Percentiles rank a stretch among this genome's conserved stretches.
Evolutionary conservation across 352 stramenopile genomes (phyloP).

Genomic region (Phytophthora citricola): DNA sequence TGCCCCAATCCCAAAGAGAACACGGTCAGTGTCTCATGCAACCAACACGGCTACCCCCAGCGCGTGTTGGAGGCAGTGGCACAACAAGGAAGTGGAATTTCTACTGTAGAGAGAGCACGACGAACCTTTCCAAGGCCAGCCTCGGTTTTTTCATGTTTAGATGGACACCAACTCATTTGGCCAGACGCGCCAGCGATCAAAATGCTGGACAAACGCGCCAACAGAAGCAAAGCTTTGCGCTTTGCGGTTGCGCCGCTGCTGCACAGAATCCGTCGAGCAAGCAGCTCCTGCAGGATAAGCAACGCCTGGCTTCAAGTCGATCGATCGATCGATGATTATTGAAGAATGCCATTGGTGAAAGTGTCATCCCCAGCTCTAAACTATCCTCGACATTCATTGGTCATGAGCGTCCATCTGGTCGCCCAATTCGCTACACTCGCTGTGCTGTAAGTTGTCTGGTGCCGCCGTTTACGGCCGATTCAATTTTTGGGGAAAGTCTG

Average conservation of each 20-base stretch:
- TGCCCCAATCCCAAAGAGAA: conserved; percentile 22
- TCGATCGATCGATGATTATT: conserved; percentile 7
- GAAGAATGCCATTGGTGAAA: conserved; percentile 1
- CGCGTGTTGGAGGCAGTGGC: conserved; percentile 17
- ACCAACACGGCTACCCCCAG: conserved; percentile 24
- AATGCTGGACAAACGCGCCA: not conserved
- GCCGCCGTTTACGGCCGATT: conserved; percentile 15
- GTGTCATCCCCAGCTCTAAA: conserved; percentile 10
- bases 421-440: conserved; percentile 8
- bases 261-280: conserved; percentile 23
- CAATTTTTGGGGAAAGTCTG: conserved; percentile 10
- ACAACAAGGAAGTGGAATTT: too few species aligned
- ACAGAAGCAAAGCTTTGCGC: conserved; percentile 5
- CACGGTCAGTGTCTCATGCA: conserved; percentile 26
- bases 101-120: too few species aligned
- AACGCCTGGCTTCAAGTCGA: conserved; percentile 14
- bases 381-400: conserved; percentile 4
- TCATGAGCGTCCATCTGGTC: not conserved
- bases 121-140: not conserved
- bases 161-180: too few species aligned
- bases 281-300: conserved; percentile 13
- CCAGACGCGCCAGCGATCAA: too few species aligned
- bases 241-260: conserved; percentile 13
- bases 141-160: too few species aligned
- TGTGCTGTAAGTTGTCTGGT: not conserved